Evolutionary conservation across 345 rosid genomes (phyloP).

Genomic region (Eucalyptus decipiens): DNA sequence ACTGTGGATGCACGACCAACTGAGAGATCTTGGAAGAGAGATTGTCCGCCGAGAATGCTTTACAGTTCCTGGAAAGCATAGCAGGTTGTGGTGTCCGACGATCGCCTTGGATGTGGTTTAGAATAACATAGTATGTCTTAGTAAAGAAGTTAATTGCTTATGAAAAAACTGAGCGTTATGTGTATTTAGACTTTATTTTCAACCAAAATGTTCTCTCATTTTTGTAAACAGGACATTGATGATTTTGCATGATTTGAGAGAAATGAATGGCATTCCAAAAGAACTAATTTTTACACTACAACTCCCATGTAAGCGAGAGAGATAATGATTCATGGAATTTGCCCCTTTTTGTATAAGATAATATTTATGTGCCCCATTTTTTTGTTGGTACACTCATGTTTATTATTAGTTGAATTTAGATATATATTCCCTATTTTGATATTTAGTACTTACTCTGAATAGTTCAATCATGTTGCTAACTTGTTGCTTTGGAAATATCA

Average conservation of each 20-base stretch:
- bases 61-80: fast-evolving
- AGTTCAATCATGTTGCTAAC: not conserved
- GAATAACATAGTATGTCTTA: not conserved
- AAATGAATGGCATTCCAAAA: not conserved
- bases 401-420: too few species aligned
- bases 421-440: too few species aligned
- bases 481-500: not conserved
- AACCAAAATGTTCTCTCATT: fast-evolving
- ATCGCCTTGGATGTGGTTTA: not conserved
- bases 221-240: not conserved
- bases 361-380: too few species aligned
- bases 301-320: too few species aligned
- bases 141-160: not conserved
- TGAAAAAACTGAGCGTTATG: not conserved
- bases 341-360: too few species aligned
- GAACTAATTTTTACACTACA: not conserved
- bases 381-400: too few species aligned
- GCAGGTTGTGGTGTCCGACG: not conserved
- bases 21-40: not conserved
- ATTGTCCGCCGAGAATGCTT: fast-evolving
- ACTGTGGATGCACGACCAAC: not conserved
- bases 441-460: too few species aligned
- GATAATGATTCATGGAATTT: too few species aligned
- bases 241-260: not conserved
- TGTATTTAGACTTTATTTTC: not conserved